Percentiles rank a stretch among this genome's conserved stretches.
Conservation (phyloP, 345 rosid genomes). For the Sisymbrium irio region DNA sequence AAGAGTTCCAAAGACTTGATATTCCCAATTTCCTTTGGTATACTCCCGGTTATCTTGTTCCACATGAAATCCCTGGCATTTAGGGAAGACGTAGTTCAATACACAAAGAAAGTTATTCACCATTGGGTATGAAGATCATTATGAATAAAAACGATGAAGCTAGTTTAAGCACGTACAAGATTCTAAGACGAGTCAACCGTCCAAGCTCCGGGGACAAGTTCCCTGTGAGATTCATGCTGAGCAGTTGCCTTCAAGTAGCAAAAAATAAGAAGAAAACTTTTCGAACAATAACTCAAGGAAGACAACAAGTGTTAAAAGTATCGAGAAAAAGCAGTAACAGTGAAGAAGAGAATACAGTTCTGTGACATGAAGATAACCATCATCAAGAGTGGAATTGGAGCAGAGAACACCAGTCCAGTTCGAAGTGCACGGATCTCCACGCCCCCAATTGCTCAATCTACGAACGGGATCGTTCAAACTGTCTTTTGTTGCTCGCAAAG, state of each 20-base stretch:
- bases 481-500: slow-evolving; percentile 52
- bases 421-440: slow-evolving; percentile 79
- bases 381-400: slow-evolving; percentile 46
- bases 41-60: slow-evolving; percentile 73
- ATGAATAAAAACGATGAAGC: background rate
- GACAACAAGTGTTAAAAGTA: background rate
- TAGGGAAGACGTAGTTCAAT: slow-evolving; percentile 15
- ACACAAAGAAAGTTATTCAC: background rate
- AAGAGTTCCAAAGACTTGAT: slow-evolving; percentile 70
- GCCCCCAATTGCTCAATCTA: slow-evolving; percentile 68
- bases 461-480: slow-evolving; percentile 57
- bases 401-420: slow-evolving; percentile 95
- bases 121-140: background rate
- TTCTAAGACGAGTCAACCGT: slow-evolving; percentile 50
- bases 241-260: slow-evolving; percentile 60
- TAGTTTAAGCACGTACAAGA: slow-evolving; percentile 49
- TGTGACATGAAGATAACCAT: slow-evolving; percentile 74
- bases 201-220: slow-evolving; percentile 81
- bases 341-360: slow-evolving; percentile 59
- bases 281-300: background rate
- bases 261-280: background rate
- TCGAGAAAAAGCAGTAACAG: background rate
- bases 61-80: slow-evolving; percentile 92
- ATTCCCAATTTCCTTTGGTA: slow-evolving; percentile 90
- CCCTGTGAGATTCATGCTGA: slow-evolving; percentile 75